Evolutionary conservation across 2,329 filamentous ascomycete species (phyloP).

Genomic region (Chrysoporthe austroafricana): DNA sequence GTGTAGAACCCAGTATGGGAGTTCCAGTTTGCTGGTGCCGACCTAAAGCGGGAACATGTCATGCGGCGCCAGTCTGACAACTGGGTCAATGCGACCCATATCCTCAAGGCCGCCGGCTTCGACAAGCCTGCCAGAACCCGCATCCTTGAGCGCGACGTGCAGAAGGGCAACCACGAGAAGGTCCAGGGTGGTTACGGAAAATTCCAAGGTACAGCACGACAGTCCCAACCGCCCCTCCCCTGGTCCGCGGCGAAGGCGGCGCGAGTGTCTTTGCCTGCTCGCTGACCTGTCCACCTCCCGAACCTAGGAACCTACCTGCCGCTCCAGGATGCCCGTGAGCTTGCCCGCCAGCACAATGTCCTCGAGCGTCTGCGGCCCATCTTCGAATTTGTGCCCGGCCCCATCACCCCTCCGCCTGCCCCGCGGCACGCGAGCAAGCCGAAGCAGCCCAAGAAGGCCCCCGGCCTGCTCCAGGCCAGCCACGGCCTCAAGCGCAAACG

Average conservation of each 20-base stretch:
- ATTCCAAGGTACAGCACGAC: conserved; percentile 73
- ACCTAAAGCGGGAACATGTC: conserved; percentile 77
- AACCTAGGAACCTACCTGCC: conserved; percentile 90
- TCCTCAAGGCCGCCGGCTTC: conserved; percentile 95
- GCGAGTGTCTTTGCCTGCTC: not conserved
- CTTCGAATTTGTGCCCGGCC: conserved; percentile 85
- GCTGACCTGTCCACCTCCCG: conserved; percentile 16
- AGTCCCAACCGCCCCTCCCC: not conserved
- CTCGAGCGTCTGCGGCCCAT: conserved; percentile 83
- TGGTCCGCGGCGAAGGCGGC: too few relatives aligned
- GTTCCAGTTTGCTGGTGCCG: conserved; percentile 75
- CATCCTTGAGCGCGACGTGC: conserved; percentile 94
- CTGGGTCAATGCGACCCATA: conserved; percentile 99
- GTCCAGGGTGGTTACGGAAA: conserved; percentile 98
- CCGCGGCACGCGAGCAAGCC: conserved; percentile 91
- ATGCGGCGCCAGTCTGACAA: conserved; percentile 93
- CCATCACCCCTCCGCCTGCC: conserved; percentile 87
- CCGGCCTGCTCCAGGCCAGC: conserved; percentile 38
- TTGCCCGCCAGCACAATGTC: conserved; percentile 86
- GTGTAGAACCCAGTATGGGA: conserved; percentile 90
- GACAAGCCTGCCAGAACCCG: conserved; percentile 95
- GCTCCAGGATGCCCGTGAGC: conserved; percentile 74
- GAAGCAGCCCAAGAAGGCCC: conserved; percentile 71
- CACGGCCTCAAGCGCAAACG: conserved; percentile 24
- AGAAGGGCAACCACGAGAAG: conserved; percentile 96